Conservation (phyloP, 2,329 filamentous ascomycete genomes). For the Aspergillus ibericus region DNA sequence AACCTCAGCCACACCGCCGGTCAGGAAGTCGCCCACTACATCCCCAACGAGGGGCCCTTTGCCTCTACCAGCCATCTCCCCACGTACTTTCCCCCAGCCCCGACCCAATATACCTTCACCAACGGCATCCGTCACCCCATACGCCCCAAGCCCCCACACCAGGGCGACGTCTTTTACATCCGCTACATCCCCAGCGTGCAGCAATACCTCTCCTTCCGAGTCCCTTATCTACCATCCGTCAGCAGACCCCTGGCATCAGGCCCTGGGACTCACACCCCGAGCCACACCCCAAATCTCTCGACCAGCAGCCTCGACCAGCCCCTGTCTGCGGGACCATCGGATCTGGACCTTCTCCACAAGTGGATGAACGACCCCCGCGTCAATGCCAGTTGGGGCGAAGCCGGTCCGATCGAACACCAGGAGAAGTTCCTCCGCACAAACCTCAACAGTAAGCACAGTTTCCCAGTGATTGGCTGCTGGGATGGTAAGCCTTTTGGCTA, state of each 20-base stretch:
- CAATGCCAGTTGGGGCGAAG: conserved; percentile 77
- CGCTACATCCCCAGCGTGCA: conserved; percentile 78
- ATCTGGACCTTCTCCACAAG: conserved; percentile 70
- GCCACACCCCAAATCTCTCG: conserved; percentile 31
- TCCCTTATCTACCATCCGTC: conserved; percentile 61
- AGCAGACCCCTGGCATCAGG: conserved; percentile 49
- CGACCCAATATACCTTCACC: conserved; percentile 77
- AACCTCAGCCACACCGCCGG: conserved; percentile 10
- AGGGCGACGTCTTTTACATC: conserved; percentile 88
- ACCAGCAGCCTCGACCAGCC: conserved; percentile 44
- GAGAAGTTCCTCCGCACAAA: conserved; percentile 67
- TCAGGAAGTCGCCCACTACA: conserved; percentile 20
- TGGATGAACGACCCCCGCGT: conserved; percentile 92
- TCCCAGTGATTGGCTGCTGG: conserved; percentile 91
- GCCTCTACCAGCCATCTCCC: conserved; percentile 70
- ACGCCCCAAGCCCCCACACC: conserved; percentile 81
- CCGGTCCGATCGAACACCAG: conserved; percentile 56
- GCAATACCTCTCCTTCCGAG: conserved; percentile 85
- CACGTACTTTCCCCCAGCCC: conserved; percentile 84
- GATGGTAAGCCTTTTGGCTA: conserved; percentile 94
- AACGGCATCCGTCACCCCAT: conserved; percentile 80
- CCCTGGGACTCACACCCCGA: conserved; percentile 22
- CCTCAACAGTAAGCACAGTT: conserved; percentile 70
- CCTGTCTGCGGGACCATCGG: conserved; percentile 49
- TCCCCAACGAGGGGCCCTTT: conserved; percentile 31